Percentiles rank a stretch among this genome's conserved stretches.
Evolutionary conservation across 495 filamentous ascomycete genomes (phyloP).

Genomic region (Podospora anserina): DNA sequence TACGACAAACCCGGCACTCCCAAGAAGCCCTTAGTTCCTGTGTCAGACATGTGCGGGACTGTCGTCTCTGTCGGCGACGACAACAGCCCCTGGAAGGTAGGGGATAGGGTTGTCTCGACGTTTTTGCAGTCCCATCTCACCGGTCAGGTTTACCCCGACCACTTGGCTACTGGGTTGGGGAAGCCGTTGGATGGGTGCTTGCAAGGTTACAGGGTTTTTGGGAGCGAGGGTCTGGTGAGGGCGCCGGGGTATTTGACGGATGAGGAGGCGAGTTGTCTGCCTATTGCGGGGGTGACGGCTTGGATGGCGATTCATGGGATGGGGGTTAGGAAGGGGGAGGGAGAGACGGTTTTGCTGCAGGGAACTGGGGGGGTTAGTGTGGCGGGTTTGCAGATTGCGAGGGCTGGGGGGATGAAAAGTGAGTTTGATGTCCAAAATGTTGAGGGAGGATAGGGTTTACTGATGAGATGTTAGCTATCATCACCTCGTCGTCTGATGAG

Average conservation of each 20-base stretch:
- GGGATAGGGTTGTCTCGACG: neutral
- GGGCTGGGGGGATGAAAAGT: too few relatives aligned
- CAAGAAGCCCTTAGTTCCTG: neutral
- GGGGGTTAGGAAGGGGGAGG: neutral
- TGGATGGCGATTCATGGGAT: neutral
- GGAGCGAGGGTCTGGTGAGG: slow-evolving; percentile 26
- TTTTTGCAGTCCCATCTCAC: too few relatives aligned
- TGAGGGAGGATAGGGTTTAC: too few relatives aligned
- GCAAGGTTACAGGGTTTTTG: slow-evolving; percentile 31
- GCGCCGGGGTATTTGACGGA: slow-evolving; percentile 29
- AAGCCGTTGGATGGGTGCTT: slow-evolving; percentile 26
- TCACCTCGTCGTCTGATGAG: neutral
- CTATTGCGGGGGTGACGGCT: neutral
- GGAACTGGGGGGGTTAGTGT: too few relatives aligned
- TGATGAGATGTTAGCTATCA: neutral
- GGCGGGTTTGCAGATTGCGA: too few relatives aligned
- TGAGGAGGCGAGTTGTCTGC: slow-evolving; percentile 23
- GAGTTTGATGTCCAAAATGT: too few relatives aligned
- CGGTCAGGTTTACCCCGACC: too few relatives aligned
- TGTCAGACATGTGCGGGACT: neutral
- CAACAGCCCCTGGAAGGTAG: neutral
- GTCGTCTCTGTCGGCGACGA: neutral
- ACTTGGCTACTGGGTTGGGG: too few relatives aligned
- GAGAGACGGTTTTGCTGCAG: neutral
- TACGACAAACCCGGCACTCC: neutral